Evolutionary conservation across 2,329 filamentous ascomycete species (phyloP).

Genomic region (Clonostachys rosea): DNA sequence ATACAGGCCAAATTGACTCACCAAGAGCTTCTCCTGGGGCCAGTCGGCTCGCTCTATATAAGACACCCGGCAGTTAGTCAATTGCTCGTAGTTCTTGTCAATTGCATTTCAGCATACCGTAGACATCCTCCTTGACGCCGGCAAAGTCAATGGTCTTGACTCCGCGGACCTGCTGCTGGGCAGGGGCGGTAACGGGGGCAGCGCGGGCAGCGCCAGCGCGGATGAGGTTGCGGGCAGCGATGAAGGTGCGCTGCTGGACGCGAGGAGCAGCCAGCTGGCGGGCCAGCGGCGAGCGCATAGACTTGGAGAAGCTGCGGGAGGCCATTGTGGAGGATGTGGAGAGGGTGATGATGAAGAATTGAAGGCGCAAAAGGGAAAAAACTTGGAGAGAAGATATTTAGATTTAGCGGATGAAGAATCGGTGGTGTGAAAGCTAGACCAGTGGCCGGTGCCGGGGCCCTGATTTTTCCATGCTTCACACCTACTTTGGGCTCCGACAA

Average conservation of each 20-base stretch:
- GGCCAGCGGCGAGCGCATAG: constrained; percentile 57
- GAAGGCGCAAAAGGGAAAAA: constrained; percentile 5
- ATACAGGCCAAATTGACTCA: constrained; percentile 44
- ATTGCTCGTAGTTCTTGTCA: background rate
- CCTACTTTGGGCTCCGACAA: too few relatives aligned
- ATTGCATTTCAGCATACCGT: constrained; percentile 51
- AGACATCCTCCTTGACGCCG: constrained; percentile 90
- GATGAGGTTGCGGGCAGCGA: constrained; percentile 52
- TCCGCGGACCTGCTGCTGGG: constrained; percentile 75
- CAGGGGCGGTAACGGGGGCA: constrained; percentile 40
- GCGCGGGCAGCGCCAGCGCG: constrained; percentile 48
- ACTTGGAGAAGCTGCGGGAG: constrained; percentile 68
- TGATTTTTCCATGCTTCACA: background rate
- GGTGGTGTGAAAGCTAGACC: background rate
- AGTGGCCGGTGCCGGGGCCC: constrained; percentile 1
- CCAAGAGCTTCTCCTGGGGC: constrained; percentile 96
- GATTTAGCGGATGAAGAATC: constrained; percentile 6
- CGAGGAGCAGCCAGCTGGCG: constrained; percentile 59
- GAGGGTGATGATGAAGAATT: constrained; percentile 15
- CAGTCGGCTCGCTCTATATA: constrained; percentile 88
- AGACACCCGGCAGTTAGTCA: background rate
- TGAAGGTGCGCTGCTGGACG: constrained; percentile 58
- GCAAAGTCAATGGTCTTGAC: constrained; percentile 99
- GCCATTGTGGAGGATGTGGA: constrained; percentile 58
- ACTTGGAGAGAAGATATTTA: background rate